Evolutionary conservation across 2,329 filamentous ascomycete genomes (phyloP).

Genomic region (Colletotrichum salicis): DNA sequence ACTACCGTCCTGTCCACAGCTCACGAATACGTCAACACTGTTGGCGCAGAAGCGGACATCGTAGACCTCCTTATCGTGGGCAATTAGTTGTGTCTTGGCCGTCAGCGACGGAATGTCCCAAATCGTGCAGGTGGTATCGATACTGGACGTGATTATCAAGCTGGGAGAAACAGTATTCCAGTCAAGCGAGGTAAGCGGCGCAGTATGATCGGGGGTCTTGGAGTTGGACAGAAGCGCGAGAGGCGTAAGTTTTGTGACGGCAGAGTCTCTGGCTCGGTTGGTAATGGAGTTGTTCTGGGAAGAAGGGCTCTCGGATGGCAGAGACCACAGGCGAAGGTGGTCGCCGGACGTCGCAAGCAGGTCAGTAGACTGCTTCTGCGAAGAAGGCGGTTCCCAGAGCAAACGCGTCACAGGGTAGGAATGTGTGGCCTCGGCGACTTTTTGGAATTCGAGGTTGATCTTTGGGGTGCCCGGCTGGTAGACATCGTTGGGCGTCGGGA

Average conservation of each 20-base stretch:
- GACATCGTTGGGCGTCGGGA: conserved; percentile 74
- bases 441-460: conserved; percentile 87
- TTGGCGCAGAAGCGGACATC: conserved; percentile 98
- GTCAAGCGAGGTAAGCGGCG: conserved; percentile 93
- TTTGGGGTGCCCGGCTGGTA: conserved; percentile 77
- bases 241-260: conserved; percentile 85
- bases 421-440: conserved; percentile 95
- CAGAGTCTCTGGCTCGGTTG: conserved; percentile 64
- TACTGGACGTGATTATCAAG: conserved; percentile 97
- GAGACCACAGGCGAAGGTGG: conserved; percentile 91
- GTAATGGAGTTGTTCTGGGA: conserved; percentile 74
- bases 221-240: conserved; percentile 95
- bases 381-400: conserved; percentile 94
- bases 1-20: conserved; percentile 95
- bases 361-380: conserved; percentile 94
- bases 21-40: conserved; percentile 98
- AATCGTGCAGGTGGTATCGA: conserved; percentile 98
- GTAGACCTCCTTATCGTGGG: conserved; percentile 98
- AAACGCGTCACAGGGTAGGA: conserved; percentile 97
- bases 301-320: conserved; percentile 75
- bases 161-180: conserved; percentile 98
- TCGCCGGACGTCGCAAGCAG: conserved; percentile 94
- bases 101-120: conserved; percentile 99
- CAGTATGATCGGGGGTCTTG: conserved; percentile 97
- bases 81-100: conserved; percentile 97